These are phyloP conservation scores for Rhizopus sp. DNA, from an alignment of 371 early-diverging fungal species.

Conservation along the genomic window DNA sequence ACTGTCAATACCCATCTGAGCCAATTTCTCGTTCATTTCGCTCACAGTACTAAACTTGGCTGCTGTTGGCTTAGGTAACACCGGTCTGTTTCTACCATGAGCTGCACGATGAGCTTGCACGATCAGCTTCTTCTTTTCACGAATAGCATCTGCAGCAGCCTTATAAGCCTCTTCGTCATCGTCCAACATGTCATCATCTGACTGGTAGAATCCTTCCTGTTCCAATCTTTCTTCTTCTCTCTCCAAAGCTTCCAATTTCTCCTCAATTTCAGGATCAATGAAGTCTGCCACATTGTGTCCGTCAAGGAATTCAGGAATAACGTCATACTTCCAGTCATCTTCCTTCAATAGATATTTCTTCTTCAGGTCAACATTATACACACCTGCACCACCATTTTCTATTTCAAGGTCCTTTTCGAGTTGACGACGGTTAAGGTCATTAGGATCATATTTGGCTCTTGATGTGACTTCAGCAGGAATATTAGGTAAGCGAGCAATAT, in stretches of 20 bases:
- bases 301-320: constrained; percentile 99
- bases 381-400: constrained; percentile 95
- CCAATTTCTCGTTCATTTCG: constrained; percentile 65
- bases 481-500: constrained; percentile 77
- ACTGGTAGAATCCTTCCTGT: constrained; percentile 92
- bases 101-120: constrained; percentile 69
- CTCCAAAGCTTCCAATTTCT: constrained; percentile 94
- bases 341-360: constrained; percentile 83
- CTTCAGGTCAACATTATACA: constrained; percentile 92
- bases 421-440: constrained; percentile 82
- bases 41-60: constrained; percentile 36
- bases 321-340: constrained; percentile 97
- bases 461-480: constrained; percentile 80
- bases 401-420: constrained; percentile 91
- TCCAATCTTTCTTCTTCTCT: constrained; percentile 94
- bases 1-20: constrained; percentile 49
- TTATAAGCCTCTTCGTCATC: constrained; percentile 79
- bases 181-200: constrained; percentile 72
- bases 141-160: constrained; percentile 79
- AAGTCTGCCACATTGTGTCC: constrained; percentile 99
- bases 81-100: constrained; percentile 70
- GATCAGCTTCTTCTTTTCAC: constrained; percentile 84
- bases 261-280: constrained; percentile 97
- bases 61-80: constrained; percentile 57
- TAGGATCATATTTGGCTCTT: constrained; percentile 74